A percentile compares a stretch with the other conserved stretches of the same genome.
Evolutionary conservation across 352 stramenopile genomes (phyloP).

Genomic region (Phytophthora litchii): DNA sequence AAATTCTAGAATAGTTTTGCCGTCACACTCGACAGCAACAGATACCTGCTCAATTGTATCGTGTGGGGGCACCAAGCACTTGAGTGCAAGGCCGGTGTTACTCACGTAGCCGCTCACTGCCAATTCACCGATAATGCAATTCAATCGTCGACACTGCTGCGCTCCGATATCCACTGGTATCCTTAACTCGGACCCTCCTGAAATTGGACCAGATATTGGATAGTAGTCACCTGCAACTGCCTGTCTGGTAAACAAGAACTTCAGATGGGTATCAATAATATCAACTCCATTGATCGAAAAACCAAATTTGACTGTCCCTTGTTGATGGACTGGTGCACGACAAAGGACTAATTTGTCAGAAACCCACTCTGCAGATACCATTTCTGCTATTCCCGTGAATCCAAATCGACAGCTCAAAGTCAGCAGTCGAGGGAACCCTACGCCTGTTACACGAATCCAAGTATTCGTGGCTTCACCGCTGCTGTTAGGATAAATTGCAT

Average conservation of each 20-base stretch:
- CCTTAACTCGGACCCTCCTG: conserved; percentile 37
- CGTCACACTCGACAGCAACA: conserved; percentile 40
- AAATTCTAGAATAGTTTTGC: conserved; percentile 27
- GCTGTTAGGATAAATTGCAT: conserved; percentile 25
- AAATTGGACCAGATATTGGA: conserved; percentile 33
- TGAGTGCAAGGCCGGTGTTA: conserved; percentile 5
- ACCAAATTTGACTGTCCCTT: conserved; percentile 27
- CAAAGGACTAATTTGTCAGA: conserved; percentile 37
- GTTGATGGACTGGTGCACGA: conserved; percentile 29
- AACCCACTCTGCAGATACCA: conserved; percentile 30
- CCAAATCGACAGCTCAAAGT: conserved; percentile 59
- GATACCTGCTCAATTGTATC: conserved; percentile 14
- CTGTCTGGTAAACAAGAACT: conserved; percentile 36
- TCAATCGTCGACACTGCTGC: conserved; percentile 26
- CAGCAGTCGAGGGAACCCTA: conserved; percentile 39
- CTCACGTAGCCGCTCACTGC: conserved; percentile 17
- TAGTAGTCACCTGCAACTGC: conserved; percentile 14
- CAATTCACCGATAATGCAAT: conserved; percentile 36
- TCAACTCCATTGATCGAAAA: conserved; percentile 70
- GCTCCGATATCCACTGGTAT: conserved; percentile 23
- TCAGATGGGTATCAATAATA: conserved; percentile 32
- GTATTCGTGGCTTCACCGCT: conserved; percentile 21
- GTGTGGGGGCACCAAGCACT: conserved; percentile 34
- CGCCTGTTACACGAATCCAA: conserved; percentile 29
- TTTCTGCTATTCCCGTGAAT: not conserved